Evolutionary conservation across 495 filamentous ascomycete genomes (phyloP).

Genomic region (Penicillium crystallinum): DNA sequence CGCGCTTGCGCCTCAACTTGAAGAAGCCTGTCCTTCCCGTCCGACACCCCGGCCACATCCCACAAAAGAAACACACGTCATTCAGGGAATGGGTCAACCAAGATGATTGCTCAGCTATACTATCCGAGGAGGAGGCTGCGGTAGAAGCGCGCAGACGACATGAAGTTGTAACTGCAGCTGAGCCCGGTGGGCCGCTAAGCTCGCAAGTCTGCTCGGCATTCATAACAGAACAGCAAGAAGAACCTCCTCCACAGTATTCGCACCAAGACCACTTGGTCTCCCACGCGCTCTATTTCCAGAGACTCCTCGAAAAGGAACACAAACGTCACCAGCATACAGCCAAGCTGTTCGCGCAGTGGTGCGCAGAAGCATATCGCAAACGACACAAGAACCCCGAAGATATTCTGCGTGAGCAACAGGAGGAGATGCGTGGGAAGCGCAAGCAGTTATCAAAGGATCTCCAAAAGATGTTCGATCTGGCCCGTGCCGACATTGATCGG

Average conservation of each 20-base stretch:
- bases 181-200: conserved; percentile 71
- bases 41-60: conserved; percentile 49
- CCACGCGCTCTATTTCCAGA: conserved; percentile 75
- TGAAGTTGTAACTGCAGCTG: conserved; percentile 62
- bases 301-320: conserved; percentile 70
- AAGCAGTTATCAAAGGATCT: conserved; percentile 66
- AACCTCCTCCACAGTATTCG: conserved; percentile 70
- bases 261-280: conserved; percentile 80
- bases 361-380: conserved; percentile 43
- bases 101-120: conserved; percentile 32
- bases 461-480: conserved; percentile 71
- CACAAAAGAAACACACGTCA: conserved; percentile 40
- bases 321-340: conserved; percentile 57
- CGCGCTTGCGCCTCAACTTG: conserved; percentile 48
- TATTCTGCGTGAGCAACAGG: conserved; percentile 45
- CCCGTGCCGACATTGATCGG: conserved; percentile 68
- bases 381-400: conserved; percentile 42
- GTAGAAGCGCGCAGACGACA: conserved; percentile 47
- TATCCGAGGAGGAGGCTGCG: conserved; percentile 52
- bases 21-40: conserved; percentile 47
- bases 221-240: conserved; percentile 67
- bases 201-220: conserved; percentile 66
- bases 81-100: conserved; percentile 55
- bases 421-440: conserved; percentile 52
- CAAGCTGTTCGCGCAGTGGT: conserved; percentile 41